Base-by-base conservation (phyloP, 1,139 yeast genomes). In the Sugiyamaella sp. region DNA sequence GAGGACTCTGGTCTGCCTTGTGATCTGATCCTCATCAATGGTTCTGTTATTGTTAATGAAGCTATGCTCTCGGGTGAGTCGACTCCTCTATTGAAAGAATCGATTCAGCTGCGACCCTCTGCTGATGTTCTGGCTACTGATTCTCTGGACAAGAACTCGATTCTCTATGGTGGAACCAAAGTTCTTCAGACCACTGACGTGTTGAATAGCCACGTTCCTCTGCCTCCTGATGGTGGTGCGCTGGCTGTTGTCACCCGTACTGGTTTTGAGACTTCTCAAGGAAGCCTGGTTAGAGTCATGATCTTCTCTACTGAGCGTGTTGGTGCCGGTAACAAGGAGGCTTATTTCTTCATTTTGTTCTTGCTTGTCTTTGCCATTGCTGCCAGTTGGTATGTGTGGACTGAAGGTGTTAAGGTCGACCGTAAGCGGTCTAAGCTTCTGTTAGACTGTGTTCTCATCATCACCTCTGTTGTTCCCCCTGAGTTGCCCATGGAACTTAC, bases 1-100 rank as follows among this genome's bases (percentile, higher is more conserved):
- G 99, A 93, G 53, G 98, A 90, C 52, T 82, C 88, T 62, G 97
- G 98, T 1, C 75, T 93, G 53, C 98, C 99, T n/a, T 93, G 99
- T 77, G 99, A 93, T 71, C 75, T 93, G 73, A 74, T 93, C 44
- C 78, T 93, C 52, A 73, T 89, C 51, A 91, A 86, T 64, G 98
- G 98, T 49, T 78, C 95, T 42, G 95, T 95, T 56, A 91, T 91
- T 69, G 95, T 91, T 46, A 91, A 91, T 68, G 99, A 91, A 75
- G 98, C 98, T 32, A 91, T 91, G 98, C 83, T 91, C 57, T 88
- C 97, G 3, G 99, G 99, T 70, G 99, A 93, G 75, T 89, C 97
- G 5, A 93, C 99, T 46, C 99, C 99, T 8, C 77, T 93, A 63
- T 81, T 95, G 67, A 93, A 93, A 70, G 99, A 93, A 73, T 87